Conservation (phyloP, 495 filamentous ascomycete species). For the Penicillium argentinense region DNA sequence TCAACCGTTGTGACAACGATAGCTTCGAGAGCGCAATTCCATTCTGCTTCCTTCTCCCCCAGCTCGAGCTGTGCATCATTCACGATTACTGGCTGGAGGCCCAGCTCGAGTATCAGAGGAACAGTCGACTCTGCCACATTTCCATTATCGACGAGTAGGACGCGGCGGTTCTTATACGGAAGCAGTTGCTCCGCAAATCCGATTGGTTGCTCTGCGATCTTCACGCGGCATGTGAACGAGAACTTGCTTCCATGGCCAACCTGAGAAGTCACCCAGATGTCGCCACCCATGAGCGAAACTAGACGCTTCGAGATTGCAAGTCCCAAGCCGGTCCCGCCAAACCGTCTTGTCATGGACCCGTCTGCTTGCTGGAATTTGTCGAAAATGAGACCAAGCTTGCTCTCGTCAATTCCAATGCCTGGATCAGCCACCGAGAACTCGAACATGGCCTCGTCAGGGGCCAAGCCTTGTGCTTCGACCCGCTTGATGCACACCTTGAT, state of each 20-base stretch:
- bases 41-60: constrained; percentile 46
- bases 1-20: constrained; percentile 87
- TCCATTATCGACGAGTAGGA: constrained; percentile 85
- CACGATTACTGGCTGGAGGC: constrained; percentile 72
- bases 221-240: constrained; percentile 77
- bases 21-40: constrained; percentile 71
- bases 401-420: constrained; percentile 78
- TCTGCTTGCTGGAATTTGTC: constrained; percentile 87
- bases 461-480: constrained; percentile 50
- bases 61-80: constrained; percentile 46
- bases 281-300: constrained; percentile 76
- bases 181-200: constrained; percentile 71
- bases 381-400: constrained; percentile 69
- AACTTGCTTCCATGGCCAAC: constrained; percentile 84
- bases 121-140: constrained; percentile 66
- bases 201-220: constrained; percentile 72
- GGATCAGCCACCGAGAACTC: constrained; percentile 67
- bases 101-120: constrained; percentile 68
- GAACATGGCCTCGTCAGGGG: constrained; percentile 37
- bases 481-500: constrained; percentile 60
- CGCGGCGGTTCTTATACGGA: constrained; percentile 74
- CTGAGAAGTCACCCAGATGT: constrained; percentile 84
- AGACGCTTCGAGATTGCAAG: constrained; percentile 75
- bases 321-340: constrained; percentile 77
- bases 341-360: constrained; percentile 83